These are phyloP conservation scores for Colletotrichum shisoi DNA, from an alignment of 2,329 filamentous ascomycete species.

Conservation along the genomic window DNA sequence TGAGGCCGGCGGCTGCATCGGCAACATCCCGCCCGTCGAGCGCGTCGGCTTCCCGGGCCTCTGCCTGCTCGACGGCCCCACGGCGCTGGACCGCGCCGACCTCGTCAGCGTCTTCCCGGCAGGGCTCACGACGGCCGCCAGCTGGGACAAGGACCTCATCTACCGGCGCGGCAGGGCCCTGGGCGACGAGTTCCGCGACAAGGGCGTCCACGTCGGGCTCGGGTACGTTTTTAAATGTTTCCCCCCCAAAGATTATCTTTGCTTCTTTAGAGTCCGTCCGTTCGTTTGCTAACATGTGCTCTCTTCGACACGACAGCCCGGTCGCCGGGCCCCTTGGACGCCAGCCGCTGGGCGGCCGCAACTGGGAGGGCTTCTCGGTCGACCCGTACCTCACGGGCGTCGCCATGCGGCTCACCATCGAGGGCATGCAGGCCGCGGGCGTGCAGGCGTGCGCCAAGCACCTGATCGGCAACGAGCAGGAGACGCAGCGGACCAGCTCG, in stretches of 20 bases:
- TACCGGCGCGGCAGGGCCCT: constrained; percentile 73
- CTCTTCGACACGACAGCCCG: constrained; percentile 52
- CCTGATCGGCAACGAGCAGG: constrained; percentile 75
- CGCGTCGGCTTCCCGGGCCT: constrained; percentile 73
- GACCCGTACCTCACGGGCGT: constrained; percentile 78
- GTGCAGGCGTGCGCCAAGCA: constrained; percentile 59
- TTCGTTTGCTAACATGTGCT: not conserved
- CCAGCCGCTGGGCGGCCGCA: constrained; percentile 75
- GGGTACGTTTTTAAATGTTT: constrained; percentile 51
- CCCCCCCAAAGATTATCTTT: no score
- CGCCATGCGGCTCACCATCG: constrained; percentile 68
- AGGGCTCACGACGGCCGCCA: constrained; percentile 78
- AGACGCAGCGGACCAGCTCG: constrained; percentile 59
- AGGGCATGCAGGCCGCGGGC: constrained; percentile 60
- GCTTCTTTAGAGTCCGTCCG: not conserved
- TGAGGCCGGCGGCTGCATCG: constrained; percentile 74
- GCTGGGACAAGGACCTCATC: constrained; percentile 81
- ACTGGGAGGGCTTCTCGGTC: constrained; percentile 84
- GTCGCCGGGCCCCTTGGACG: constrained; percentile 79
- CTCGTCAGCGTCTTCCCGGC: constrained; percentile 72
- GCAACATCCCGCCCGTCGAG: constrained; percentile 65
- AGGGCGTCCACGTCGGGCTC: constrained; percentile 77
- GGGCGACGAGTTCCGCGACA: constrained; percentile 72
- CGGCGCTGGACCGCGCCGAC: constrained; percentile 63
- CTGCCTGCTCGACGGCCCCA: constrained; percentile 84